phyloP scores from a whole-genome alignment of 2,329 filamentous ascomycete species.

The Huntiella savannae region DNA sequence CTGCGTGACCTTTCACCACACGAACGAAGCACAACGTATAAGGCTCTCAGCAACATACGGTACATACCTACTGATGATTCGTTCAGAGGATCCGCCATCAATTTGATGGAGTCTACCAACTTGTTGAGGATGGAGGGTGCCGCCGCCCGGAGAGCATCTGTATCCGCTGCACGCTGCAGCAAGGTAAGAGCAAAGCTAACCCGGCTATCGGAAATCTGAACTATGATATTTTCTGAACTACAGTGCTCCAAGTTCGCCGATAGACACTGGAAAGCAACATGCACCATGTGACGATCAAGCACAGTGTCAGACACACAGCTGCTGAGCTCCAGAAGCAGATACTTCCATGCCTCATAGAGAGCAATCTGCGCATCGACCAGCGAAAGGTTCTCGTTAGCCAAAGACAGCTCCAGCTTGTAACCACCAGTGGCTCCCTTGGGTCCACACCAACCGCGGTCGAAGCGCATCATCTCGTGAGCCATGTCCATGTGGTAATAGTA shows the following conservation, averaged over 20 bases:
- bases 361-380: constrained; percentile 80
- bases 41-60: constrained; percentile 61
- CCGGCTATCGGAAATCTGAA: constrained; percentile 54
- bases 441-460: constrained; percentile 62
- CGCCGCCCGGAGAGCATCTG: constrained; percentile 28
- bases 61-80: constrained; percentile 48
- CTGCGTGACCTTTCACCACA: constrained; percentile 23
- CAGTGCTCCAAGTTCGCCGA: constrained; percentile 54
- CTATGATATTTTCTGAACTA: constrained; percentile 64
- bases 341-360: constrained; percentile 78
- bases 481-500: constrained; percentile 74
- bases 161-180: constrained; percentile 57
- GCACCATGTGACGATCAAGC: constrained; percentile 50
- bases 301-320: constrained; percentile 34
- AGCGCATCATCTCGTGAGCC: constrained; percentile 55
- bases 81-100: constrained; percentile 34
- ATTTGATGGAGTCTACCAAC: constrained; percentile 32
- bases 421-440: constrained; percentile 39
- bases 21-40: constrained; percentile 64
- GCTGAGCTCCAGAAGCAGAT: constrained; percentile 67
- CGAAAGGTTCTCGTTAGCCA: constrained; percentile 78
- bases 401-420: constrained; percentile 64
- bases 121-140: constrained; percentile 31
- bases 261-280: constrained; percentile 61
- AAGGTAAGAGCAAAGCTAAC: constrained; percentile 68